Evolutionary conservation across 2,329 filamentous ascomycete species (phyloP), one percentile per base, ranked within the genome.

Genomic region (Fusarium sacchari): DNA sequence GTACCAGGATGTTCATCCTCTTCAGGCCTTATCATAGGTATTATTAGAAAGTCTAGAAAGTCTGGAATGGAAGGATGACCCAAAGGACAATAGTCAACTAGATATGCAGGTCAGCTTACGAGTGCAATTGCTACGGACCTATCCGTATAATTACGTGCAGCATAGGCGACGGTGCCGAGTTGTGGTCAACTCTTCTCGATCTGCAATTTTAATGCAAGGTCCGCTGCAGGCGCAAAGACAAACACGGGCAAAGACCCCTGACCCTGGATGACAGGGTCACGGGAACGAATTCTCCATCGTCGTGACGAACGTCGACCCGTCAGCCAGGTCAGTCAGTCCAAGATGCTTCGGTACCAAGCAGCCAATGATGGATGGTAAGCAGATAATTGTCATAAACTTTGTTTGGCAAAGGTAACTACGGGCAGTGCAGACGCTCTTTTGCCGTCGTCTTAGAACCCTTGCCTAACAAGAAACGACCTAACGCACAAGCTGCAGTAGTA

Each of bases 201-300:
- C 64, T 72, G 71, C 60, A 46, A 52, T 73, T 58, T 50, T 50
- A 24, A 73, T 74, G 71, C 67, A 71, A 71, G 67, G 66, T 63
- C 67, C 62, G 49, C 47, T 64, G 34, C 66, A 67, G 36, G 47
- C 47, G 53, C 61, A 64, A 71, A 55, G 37, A 28, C 60, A 67
- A 67, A 61, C 42, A 46, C 24, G 59, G 47, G 53, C n/a, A 63
- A 40, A 49, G 46, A 59, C 67, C 66, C 70, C 53, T 73, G 70
- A 50, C 42, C 56, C 52, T 61, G 30, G 30, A 70, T 56, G 67
- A 68, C 43, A 66, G 57, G 62, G 67, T 59, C 53, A 71, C 53
- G 24, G 24, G 49, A 49, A 55, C 52, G 46, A 65, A 61, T 34
- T 50, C 50, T 62, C 26, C 47, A 69, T 59, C 52, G 30, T 47